Conservation (phyloP, 2,329 filamentous ascomycete species). For the Parascedosporium putredinis region DNA sequence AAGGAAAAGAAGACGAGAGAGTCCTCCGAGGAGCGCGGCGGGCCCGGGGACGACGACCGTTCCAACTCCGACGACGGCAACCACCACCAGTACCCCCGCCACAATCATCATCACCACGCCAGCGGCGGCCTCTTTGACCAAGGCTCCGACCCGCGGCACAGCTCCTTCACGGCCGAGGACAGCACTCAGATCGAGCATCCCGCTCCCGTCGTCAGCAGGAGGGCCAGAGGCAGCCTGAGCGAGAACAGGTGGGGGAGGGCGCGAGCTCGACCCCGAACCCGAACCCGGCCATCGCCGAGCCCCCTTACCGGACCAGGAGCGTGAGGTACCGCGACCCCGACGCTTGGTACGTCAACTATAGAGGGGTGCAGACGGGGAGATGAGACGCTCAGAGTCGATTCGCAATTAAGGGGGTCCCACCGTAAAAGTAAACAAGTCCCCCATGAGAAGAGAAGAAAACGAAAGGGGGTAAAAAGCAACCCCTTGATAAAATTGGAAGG, state of each 20-base stretch:
- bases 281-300: background rate
- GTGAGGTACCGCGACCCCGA: background rate
- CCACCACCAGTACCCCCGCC: background rate
- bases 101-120: no score
- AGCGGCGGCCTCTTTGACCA: no score
- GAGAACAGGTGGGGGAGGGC: background rate
- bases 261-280: background rate
- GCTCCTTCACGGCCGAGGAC: no score
- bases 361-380: background rate
- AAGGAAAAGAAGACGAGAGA: background rate
- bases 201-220: background rate
- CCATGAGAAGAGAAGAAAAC: no score
- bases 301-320: background rate
- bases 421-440: background rate
- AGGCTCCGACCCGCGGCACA: no score
- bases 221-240: background rate
- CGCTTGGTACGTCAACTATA: constrained; percentile 1
- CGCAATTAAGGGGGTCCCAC: background rate
- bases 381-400: background rate
- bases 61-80: background rate
- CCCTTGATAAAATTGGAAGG: background rate
- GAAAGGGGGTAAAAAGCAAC: no score
- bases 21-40: background rate
- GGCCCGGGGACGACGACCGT: background rate
- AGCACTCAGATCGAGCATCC: no score